Percentiles rank a stretch among this genome's conserved stretches.
Conservation (phyloP, 805 yeast genomes). For the Torulaspora maleeae region DNA sequence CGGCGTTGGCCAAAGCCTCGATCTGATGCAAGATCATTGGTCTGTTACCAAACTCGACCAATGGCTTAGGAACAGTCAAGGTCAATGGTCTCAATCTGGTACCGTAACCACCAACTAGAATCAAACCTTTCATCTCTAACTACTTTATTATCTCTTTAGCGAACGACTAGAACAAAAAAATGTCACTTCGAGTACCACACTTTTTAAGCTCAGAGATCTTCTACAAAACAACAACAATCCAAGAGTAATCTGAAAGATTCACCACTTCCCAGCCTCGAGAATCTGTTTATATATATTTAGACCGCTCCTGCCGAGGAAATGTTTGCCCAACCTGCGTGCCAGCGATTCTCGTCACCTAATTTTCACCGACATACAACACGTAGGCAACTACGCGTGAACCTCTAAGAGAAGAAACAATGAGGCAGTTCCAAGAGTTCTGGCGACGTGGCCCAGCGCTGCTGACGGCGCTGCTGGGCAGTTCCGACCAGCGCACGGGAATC, state of each 20-base stretch:
- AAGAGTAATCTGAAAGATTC: neutral
- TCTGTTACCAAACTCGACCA: conserved; percentile 97
- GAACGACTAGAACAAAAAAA: conserved; percentile 8
- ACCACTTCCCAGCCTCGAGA: neutral
- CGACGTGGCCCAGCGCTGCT: too few species aligned
- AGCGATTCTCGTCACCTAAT: too few species aligned
- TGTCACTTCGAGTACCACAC: neutral
- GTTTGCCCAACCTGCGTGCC: too few species aligned
- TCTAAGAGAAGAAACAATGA: neutral
- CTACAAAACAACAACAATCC: neutral
- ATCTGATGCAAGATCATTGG: conserved; percentile 99
- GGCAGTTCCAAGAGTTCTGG: too few species aligned
- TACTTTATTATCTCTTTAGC: conserved; percentile 3
- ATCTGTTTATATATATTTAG: neutral
- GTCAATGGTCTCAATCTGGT: conserved; percentile 99
- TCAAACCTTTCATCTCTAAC: conserved; percentile 78
- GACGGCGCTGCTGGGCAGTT: too few species aligned
- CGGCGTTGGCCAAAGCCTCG: conserved; percentile 96
- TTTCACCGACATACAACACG: neutral
- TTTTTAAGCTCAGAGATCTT: conserved; percentile 7
- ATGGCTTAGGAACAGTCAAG: conserved; percentile 89
- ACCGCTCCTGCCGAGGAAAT: neutral
- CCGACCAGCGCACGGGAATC: too few species aligned
- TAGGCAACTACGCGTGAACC: neutral
- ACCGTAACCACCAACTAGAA: conserved; percentile 99